These are phyloP conservation scores for Paraglomus brasilianum DNA, from an alignment of 192 early-diverging fungal genomes.

Conservation along the genomic window DNA sequence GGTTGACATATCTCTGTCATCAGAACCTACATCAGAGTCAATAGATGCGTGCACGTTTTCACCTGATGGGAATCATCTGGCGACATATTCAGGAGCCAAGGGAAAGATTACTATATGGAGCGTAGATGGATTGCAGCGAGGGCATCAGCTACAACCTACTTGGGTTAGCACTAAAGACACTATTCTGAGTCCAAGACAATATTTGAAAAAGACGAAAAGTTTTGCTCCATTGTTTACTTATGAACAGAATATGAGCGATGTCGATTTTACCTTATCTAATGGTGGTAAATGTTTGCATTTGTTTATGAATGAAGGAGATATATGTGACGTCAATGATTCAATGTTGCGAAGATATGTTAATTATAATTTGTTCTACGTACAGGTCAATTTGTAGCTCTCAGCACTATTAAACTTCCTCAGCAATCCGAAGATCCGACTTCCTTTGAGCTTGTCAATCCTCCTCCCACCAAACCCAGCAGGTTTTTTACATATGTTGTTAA, in stretches of 20 bases:
- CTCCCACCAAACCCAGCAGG: not conserved
- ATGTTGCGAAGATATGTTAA: too few relatives aligned
- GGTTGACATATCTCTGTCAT: too few relatives aligned
- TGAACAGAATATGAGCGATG: not conserved
- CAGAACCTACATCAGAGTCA: not conserved
- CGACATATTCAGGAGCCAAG: conserved; percentile 6
- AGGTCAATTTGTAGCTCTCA: not conserved
- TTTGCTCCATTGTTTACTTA: not conserved
- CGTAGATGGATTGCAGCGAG: too few relatives aligned
- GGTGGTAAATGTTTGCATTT: not conserved
- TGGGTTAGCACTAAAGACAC: too few relatives aligned
- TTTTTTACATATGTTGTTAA: conserved; percentile 10
- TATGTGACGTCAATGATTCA: too few relatives aligned
- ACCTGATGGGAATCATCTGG: conserved; percentile 1
- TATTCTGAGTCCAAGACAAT: not conserved
- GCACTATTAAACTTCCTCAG: conserved; percentile 12
- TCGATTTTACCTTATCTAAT: conserved; percentile 20
- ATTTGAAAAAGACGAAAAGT: conserved; percentile 14
- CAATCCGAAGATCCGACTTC: not conserved
- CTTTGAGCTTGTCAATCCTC: conserved; percentile 11
- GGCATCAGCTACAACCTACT: too few relatives aligned
- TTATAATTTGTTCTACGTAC: too few relatives aligned
- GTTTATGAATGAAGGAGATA: too few relatives aligned
- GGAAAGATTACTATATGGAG: conserved; percentile 6
- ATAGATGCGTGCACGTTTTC: conserved; percentile 15